These are phyloP conservation scores for Hordeum pubiflorum DNA, from an alignment of 202 grass and related monocot genomes.

Conservation along the genomic window DNA sequence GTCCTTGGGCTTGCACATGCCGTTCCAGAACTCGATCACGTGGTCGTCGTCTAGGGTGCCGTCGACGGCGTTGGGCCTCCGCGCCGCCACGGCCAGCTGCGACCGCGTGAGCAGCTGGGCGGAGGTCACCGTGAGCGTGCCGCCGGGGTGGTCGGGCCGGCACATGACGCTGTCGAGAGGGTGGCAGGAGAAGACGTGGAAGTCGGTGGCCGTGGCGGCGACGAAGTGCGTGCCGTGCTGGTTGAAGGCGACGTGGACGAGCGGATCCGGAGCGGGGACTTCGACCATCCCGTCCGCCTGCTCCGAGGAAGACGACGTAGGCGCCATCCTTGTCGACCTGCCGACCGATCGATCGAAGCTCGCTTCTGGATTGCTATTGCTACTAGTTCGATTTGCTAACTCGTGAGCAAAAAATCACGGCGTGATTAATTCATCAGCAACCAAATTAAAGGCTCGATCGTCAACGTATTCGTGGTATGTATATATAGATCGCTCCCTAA, in stretches of 20 bases:
- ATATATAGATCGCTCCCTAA: no score
- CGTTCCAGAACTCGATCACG: neutral
- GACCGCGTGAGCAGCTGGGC: conserved; percentile 43
- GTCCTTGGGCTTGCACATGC: conserved; percentile 13
- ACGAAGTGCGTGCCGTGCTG: conserved; percentile 46
- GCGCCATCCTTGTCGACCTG: neutral
- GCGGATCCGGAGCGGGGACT: neutral
- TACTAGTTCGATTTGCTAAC: neutral
- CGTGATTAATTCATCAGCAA: neutral
- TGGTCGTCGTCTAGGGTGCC: neutral
- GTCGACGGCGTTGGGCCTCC: neutral
- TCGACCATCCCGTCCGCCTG: neutral
- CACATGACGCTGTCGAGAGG: conserved; percentile 22
- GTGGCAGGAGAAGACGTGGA: conserved; percentile 49
- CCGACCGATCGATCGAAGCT: neutral
- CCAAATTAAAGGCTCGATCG: neutral
- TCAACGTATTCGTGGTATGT: neutral
- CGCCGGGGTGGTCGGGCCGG: neutral
- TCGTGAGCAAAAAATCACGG: neutral
- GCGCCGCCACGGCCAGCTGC: conserved; percentile 34
- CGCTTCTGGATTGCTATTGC: neutral
- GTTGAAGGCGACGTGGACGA: conserved; percentile 58
- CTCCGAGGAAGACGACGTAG: neutral
- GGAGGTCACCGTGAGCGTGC: conserved; percentile 1
- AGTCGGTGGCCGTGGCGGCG: conserved; percentile 29